phyloP scores from a whole-genome alignment of 73 alveolate genomes.

The Paramecium biaurelia region DNA sequence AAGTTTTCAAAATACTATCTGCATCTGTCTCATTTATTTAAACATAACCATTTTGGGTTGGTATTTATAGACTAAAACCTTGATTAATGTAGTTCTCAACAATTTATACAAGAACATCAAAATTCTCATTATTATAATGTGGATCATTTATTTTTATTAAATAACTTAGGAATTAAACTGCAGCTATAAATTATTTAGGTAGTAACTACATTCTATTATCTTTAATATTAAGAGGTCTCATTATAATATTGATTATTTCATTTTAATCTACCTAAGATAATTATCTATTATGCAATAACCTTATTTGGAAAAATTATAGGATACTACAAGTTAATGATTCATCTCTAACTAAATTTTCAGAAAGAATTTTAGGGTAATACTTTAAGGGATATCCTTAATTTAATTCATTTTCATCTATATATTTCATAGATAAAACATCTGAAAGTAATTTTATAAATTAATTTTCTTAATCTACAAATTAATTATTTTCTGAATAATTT shows the following conservation, averaged over 20 bases:
- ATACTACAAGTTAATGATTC: not conserved
- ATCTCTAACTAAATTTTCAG: not conserved
- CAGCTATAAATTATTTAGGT: not conserved
- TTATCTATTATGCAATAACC: not conserved
- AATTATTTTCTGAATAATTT: no score
- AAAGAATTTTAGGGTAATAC: not conserved
- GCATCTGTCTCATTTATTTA: not conserved
- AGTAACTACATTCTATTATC: not conserved
- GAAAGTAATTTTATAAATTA: not conserved
- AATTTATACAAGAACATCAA: not conserved
- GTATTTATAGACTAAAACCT: not conserved
- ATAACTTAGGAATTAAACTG: not conserved
- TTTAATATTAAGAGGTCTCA: not conserved
- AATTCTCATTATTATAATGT: not conserved
- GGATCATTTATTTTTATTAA: not conserved
- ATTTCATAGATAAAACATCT: not conserved
- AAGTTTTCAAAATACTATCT: not conserved
- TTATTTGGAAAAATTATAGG: not conserved
- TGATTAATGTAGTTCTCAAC: not conserved
- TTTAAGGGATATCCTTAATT: not conserved
- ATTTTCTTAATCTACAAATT: not conserved
- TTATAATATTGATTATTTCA: not conserved
- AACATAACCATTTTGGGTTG: not conserved
- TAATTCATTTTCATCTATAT: not conserved
- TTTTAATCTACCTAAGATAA: no score